A percentile compares a stretch with the other conserved stretches of the same genome.
Evolutionary conservation across 2,329 filamentous ascomycete species (phyloP).

Genomic region (Hypomyces perniciosus): DNA sequence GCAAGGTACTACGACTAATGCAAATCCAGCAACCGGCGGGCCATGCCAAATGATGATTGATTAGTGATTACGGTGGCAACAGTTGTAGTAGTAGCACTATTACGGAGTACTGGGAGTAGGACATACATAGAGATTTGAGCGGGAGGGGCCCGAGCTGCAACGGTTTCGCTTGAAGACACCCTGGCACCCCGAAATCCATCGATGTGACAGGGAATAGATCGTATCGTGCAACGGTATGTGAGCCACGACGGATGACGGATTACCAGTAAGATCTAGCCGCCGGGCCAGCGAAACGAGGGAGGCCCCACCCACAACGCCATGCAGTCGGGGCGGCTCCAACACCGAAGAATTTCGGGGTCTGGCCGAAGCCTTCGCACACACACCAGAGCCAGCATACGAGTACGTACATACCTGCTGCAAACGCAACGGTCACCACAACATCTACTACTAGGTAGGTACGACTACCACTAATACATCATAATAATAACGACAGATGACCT

Average conservation of each 20-base stretch:
- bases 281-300: conserved; percentile 6
- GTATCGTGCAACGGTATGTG: not conserved
- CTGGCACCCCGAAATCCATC: conserved; percentile 1
- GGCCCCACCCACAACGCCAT: not conserved
- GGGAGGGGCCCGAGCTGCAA: conserved; percentile 1
- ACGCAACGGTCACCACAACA: too few relatives aligned
- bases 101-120: too few relatives aligned
- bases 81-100: not conserved
- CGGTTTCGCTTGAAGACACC: not conserved
- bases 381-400: too few relatives aligned
- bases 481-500: too few relatives aligned
- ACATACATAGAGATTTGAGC: not conserved
- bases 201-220: not conserved
- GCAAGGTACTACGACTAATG: not conserved
- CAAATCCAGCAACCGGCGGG: not conserved
- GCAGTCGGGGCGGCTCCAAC: not conserved
- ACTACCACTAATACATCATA: too few relatives aligned
- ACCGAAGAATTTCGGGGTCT: too few relatives aligned
- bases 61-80: too few relatives aligned
- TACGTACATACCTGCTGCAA: too few relatives aligned
- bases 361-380: too few relatives aligned
- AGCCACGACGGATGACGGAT: not conserved
- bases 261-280: conserved; percentile 1
- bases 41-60: too few relatives aligned
- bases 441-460: too few relatives aligned